Conservation (phyloP, 768 basidiomycete genomes). For the Mycena chlorophos region DNA sequence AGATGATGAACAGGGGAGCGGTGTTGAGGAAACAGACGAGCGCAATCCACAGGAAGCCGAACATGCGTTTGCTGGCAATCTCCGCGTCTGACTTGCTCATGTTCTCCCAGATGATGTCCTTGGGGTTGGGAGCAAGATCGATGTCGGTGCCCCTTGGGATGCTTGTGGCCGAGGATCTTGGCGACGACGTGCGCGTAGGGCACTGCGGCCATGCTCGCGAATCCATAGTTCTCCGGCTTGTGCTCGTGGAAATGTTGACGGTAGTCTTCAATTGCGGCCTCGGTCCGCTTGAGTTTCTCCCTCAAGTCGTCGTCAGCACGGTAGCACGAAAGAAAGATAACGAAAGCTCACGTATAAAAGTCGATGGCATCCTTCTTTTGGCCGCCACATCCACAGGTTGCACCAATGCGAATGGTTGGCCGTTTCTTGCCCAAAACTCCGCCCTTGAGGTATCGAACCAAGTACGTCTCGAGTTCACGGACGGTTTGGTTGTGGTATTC, state of each 20-base stretch:
- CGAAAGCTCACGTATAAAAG: slow-evolving; percentile 76
- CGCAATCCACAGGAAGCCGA: slow-evolving; percentile 79
- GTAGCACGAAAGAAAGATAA: not conserved
- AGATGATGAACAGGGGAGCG: slow-evolving; percentile 86
- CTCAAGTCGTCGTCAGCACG: slow-evolving; percentile 29
- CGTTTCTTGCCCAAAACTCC: slow-evolving; percentile 72
- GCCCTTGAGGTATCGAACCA: slow-evolving; percentile 88
- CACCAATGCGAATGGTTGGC: slow-evolving; percentile 79
- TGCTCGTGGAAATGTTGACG: slow-evolving; percentile 54
- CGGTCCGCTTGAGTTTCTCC: slow-evolving; percentile 61
- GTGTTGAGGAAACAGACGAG: slow-evolving; percentile 94
- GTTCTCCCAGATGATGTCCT: slow-evolving; percentile 93
- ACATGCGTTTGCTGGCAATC: slow-evolving; percentile 60
- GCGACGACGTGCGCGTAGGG: slow-evolving; percentile 71
- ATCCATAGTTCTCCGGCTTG: slow-evolving; percentile 69
- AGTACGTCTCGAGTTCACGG: slow-evolving; percentile 82
- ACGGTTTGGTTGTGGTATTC: slow-evolving; percentile 94
- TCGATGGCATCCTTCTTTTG: slow-evolving; percentile 89
- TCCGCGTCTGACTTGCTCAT: slow-evolving; percentile 72
- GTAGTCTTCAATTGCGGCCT: slow-evolving; percentile 56
- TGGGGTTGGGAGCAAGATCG: slow-evolving; percentile 66
- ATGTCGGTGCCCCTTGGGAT: slow-evolving; percentile 58
- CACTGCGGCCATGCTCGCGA: slow-evolving; percentile 68
- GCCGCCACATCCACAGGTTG: slow-evolving; percentile 81
- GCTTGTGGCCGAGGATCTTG: slow-evolving; percentile 51